phyloP scores from a whole-genome alignment of 164 flowering plant species.

The Magnolia kwangsiensis region DNA sequence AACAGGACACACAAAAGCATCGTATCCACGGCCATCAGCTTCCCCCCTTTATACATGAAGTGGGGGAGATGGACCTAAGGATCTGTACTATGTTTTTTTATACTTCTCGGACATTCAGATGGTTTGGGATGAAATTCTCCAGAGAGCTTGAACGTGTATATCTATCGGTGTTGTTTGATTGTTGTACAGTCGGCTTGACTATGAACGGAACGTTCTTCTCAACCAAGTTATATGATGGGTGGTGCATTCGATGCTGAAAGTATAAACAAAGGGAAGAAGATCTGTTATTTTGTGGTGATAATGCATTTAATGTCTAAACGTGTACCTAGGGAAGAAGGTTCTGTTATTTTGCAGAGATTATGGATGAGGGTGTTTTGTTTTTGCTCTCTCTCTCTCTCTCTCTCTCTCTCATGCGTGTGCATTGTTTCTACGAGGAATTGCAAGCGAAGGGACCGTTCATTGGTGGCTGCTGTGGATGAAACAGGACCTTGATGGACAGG shows the following conservation, averaged over 20 bases:
- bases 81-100: not conserved
- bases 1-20: conserved; percentile 13
- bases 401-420: not conserved
- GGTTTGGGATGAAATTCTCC: not conserved
- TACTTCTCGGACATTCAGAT: not conserved
- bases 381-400: not conserved
- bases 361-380: not conserved
- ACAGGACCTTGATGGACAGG: too few relatives aligned
- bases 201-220: not conserved
- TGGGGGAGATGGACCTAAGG: not conserved
- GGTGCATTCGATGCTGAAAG: not conserved
- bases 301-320: not conserved
- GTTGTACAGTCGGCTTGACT: not conserved
- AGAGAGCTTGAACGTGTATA: not conserved
- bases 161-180: not conserved
- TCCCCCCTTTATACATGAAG: conserved; percentile 23
- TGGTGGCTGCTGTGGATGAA: too few relatives aligned
- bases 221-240: not conserved
- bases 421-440: not conserved
- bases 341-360: not conserved
- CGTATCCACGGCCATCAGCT: conserved; percentile 48
- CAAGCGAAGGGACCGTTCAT: too few relatives aligned
- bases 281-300: not conserved
- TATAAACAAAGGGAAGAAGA: not conserved
- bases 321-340: not conserved